Evolutionary conservation across 768 basidiomycete genomes (phyloP).

Genomic region (Russula foetens): DNA sequence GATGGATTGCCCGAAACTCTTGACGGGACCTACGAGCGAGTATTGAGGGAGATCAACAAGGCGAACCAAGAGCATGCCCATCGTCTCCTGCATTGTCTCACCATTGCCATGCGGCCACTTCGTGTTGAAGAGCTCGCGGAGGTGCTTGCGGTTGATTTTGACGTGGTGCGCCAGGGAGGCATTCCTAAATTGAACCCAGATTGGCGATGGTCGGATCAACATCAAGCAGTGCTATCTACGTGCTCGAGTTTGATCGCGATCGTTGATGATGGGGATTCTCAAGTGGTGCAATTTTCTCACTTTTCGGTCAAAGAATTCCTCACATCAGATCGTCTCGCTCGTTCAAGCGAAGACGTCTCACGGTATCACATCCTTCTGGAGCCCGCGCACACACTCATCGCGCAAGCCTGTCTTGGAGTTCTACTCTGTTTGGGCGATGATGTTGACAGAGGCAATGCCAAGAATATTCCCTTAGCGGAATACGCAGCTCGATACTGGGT

Average conservation of each 20-base stretch:
- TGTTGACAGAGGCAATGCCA: not conserved
- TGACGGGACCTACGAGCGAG: not conserved
- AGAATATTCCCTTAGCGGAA: not conserved
- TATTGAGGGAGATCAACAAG: not conserved
- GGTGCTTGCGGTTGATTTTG: constrained; percentile 10
- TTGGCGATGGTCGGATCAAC: not conserved
- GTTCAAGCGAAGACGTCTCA: not conserved
- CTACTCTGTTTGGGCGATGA: not conserved
- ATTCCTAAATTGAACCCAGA: not conserved
- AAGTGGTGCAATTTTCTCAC: constrained; percentile 10
- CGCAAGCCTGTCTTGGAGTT: not conserved
- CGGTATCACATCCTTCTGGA: not conserved
- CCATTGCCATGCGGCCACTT: not conserved
- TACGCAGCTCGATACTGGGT: not conserved
- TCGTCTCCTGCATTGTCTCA: constrained; percentile 8
- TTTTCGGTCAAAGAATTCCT: constrained; percentile 6
- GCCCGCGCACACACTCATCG: not conserved
- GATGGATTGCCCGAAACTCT: not conserved
- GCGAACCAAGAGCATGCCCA: not conserved
- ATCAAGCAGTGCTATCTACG: not conserved
- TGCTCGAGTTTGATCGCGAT: constrained; percentile 4
- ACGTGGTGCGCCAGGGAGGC: not conserved
- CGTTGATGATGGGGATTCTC: not conserved
- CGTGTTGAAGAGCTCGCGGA: constrained; percentile 4
- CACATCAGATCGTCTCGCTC: not conserved